Evolutionary conservation across 2,329 filamentous ascomycete species (phyloP), one percentile per base, ranked within the genome.

Genomic region (Alternaria panax): DNA sequence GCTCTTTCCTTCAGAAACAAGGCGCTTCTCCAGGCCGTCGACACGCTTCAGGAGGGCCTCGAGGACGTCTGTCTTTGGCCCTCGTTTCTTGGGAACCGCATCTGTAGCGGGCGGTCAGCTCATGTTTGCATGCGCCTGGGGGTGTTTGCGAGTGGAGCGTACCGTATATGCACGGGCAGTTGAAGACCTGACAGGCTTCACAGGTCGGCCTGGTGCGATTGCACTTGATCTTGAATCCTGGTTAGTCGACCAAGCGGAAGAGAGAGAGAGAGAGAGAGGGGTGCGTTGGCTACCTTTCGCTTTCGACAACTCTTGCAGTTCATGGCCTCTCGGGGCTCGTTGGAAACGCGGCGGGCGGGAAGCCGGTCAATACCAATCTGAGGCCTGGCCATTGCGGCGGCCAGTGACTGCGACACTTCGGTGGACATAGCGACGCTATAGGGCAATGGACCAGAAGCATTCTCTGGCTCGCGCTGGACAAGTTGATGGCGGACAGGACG

Each of bases 271-370:
- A 27, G 25, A 27, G 8, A 27, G 25, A 27, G 8, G n/a, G n/a
- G n/a, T n/a, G n/a, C n/a, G n/a, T n/a, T n/a, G n/a, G 45, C 25
- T 79, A 94, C 92, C 89, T 96, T 96, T 81, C 92, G 86, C 80
- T 96, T 96, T 69, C 92, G 87, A 82, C 92, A 96, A 57, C 92
- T 95, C 79, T 96, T 96, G 87, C 92, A 96, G 78, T 96, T 96
- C 92, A 96, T 96, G 32, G 91, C 91, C 82, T 96, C 92, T 71
- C 91, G 88, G 40, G 91, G 91, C 77, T 95, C 91, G 70, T 87
- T 90, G 78, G 85, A 88, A 79, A 87, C 83, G 41, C 90, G 88
- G 64, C 90, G 87, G 54, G 88, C 85, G 25, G 90, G 90, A 66
- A 94, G 82, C 62, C 91, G 87, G 80, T 93, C 90, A 77, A 94